These are phyloP conservation scores for Aspergillus homomorphus DNA, from an alignment of 495 filamentous ascomycete genomes.

Conservation along the genomic window DNA sequence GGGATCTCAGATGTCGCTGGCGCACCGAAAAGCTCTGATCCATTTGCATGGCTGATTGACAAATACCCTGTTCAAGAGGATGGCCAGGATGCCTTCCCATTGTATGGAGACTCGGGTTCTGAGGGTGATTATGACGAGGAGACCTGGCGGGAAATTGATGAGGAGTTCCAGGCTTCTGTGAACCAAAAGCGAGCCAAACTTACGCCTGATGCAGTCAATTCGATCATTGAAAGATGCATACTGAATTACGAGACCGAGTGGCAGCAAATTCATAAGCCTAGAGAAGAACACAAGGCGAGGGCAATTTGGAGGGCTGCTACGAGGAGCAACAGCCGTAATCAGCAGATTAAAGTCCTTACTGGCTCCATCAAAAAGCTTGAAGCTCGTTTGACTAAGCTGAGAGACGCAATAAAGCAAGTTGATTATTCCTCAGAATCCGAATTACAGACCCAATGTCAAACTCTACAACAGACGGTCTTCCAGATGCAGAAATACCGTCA, in stretches of 20 bases:
- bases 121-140: conserved; percentile 53
- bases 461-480: conserved; percentile 60
- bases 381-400: conserved; percentile 48
- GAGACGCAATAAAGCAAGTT: conserved; percentile 46
- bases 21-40: conserved; percentile 5
- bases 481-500: conserved; percentile 53
- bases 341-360: conserved; percentile 22
- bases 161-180: conserved; percentile 40
- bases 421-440: conserved; percentile 47
- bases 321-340: conserved; percentile 26
- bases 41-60: conserved; percentile 30
- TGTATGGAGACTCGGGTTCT: conserved; percentile 63
- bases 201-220: conserved; percentile 43
- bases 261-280: conserved; percentile 52
- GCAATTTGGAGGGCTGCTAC: conserved; percentile 58
- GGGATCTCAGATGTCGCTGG: neutral
- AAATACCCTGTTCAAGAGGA: conserved; percentile 43
- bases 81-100: conserved; percentile 53
- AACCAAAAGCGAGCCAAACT: conserved; percentile 28
- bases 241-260: conserved; percentile 53
- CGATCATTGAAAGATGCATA: conserved; percentile 53
- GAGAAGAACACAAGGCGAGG: conserved; percentile 51
- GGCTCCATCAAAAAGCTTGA: conserved; percentile 35
- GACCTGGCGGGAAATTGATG: conserved; percentile 61
- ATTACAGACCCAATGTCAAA: conserved; percentile 50